Conservation (phyloP, 2,329 filamentous ascomycete species). For the Thielaviopsis punctulata region DNA sequence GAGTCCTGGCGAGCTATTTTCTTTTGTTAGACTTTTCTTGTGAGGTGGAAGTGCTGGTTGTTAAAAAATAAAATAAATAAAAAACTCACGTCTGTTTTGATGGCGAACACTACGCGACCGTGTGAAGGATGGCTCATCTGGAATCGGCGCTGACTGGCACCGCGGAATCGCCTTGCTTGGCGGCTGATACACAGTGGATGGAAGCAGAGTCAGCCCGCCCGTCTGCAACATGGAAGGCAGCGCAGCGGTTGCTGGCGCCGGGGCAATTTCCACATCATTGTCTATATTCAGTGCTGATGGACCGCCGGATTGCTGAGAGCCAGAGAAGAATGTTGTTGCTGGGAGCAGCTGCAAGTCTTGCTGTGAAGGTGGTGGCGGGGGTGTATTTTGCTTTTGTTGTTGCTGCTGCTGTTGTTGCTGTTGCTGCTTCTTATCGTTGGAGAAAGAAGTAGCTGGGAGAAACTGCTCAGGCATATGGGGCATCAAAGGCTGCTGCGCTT, state of each 20-base stretch:
- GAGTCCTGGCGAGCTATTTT: slow-evolving; percentile 7
- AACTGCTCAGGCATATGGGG: not conserved
- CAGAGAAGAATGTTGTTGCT: not conserved
- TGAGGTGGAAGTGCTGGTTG: not conserved
- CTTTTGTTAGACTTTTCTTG: not conserved
- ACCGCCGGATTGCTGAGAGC: not conserved
- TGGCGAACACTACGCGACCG: not conserved
- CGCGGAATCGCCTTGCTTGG: slow-evolving; percentile 35
- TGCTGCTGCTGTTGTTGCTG: too few relatives aligned
- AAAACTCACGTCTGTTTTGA: not conserved
- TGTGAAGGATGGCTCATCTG: slow-evolving; percentile 19
- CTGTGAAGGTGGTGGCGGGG: not conserved
- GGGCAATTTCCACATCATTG: slow-evolving; percentile 12
- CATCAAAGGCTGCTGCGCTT: slow-evolving; percentile 10
- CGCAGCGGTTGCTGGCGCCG: slow-evolving; percentile 37
- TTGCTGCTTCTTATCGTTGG: not conserved
- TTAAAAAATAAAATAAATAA: too few relatives aligned
- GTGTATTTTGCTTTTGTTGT: not conserved
- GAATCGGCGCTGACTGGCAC: slow-evolving; percentile 43
- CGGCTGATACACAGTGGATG: slow-evolving; percentile 43
- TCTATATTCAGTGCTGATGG: not conserved
- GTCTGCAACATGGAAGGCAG: slow-evolving; percentile 32
- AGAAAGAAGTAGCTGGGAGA: not conserved
- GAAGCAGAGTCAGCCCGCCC: slow-evolving; percentile 31
- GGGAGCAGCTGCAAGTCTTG: not conserved